phyloP scores from a whole-genome alignment of 2,329 filamentous ascomycete genomes.

The Talaromyces sp. region DNA sequence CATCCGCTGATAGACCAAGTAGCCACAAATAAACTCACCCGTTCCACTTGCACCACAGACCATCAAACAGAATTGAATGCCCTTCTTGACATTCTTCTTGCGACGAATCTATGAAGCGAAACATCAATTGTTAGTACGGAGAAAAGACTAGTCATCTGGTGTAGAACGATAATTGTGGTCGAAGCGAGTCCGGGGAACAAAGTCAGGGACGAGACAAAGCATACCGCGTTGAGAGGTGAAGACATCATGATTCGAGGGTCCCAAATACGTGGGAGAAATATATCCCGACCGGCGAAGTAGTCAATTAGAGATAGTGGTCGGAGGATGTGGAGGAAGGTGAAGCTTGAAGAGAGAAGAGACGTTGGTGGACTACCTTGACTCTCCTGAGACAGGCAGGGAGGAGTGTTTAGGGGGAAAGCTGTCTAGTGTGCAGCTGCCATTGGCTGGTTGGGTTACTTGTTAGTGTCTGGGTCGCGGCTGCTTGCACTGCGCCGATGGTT shows the following conservation, averaged over 20 bases:
- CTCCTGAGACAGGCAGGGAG: conserved; percentile 19
- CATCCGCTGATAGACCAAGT: background rate
- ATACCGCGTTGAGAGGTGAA: conserved; percentile 54
- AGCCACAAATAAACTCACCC: conserved; percentile 57
- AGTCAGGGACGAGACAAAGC: conserved; percentile 32
- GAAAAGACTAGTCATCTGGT: background rate
- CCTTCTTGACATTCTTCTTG: conserved; percentile 99
- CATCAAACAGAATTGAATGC: conserved; percentile 99
- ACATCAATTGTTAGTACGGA: conserved; percentile 4
- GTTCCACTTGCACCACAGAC: conserved; percentile 98
- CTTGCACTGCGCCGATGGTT: conserved; percentile 10
- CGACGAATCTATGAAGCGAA: conserved; percentile 73
- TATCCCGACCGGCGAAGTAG: conserved; percentile 18
- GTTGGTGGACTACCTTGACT: conserved; percentile 16
- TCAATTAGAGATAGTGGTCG: conserved; percentile 16
- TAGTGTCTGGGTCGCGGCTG: conserved; percentile 16
- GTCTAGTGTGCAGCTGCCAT: conserved; percentile 3
- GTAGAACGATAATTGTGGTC: background rate
- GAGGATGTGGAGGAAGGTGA: conserved; percentile 23
- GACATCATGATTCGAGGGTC: conserved; percentile 39
- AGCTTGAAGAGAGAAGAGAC: conserved; percentile 20
- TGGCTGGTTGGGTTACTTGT: background rate
- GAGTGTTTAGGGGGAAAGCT: conserved; percentile 19
- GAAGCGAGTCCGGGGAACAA: conserved; percentile 18
- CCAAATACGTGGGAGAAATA: background rate